Evolutionary conservation across 1,284 basidiomycete genomes (phyloP).

Genomic region (Tylopilus microsporus): DNA sequence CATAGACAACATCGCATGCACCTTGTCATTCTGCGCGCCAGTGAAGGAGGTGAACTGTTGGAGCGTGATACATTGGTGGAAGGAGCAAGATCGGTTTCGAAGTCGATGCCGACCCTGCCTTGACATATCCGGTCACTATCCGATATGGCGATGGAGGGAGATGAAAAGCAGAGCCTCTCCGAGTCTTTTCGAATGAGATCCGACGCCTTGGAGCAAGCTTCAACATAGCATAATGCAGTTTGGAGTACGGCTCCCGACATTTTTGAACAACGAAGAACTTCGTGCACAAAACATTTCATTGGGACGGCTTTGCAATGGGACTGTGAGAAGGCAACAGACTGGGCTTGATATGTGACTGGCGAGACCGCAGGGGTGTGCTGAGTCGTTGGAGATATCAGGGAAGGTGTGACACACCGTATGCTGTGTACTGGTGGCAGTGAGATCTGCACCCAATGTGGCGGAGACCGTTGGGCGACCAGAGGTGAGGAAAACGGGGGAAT

Average conservation of each 20-base stretch:
- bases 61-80: constrained; percentile 11
- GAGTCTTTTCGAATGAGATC: constrained; percentile 43
- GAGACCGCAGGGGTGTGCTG: constrained; percentile 34
- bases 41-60: constrained; percentile 29
- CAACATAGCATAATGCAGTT: constrained; percentile 73
- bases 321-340: too few species aligned
- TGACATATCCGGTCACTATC: constrained; percentile 44
- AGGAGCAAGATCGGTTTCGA: constrained; percentile 12
- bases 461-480: constrained; percentile 34
- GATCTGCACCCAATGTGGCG: constrained; percentile 18
- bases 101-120: constrained; percentile 38
- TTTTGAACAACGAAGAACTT: constrained; percentile 38
- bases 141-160: constrained; percentile 38
- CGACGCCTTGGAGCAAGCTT: constrained; percentile 63
- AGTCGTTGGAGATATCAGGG: constrained; percentile 35
- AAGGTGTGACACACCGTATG: constrained; percentile 34
- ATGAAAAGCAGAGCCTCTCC: constrained; percentile 42
- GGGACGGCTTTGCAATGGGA: constrained; percentile 36
- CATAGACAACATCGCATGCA: constrained; percentile 13
- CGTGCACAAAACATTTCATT: constrained; percentile 69
- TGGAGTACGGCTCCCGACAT: constrained; percentile 69
- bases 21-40: constrained; percentile 33
- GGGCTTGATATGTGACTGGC: constrained; percentile 8
- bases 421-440: constrained; percentile 1
- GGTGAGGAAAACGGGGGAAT: constrained; percentile 59